Evolutionary conservation across 2,329 filamentous ascomycete genomes (phyloP).

Genomic region (Cordyceps militaris): DNA sequence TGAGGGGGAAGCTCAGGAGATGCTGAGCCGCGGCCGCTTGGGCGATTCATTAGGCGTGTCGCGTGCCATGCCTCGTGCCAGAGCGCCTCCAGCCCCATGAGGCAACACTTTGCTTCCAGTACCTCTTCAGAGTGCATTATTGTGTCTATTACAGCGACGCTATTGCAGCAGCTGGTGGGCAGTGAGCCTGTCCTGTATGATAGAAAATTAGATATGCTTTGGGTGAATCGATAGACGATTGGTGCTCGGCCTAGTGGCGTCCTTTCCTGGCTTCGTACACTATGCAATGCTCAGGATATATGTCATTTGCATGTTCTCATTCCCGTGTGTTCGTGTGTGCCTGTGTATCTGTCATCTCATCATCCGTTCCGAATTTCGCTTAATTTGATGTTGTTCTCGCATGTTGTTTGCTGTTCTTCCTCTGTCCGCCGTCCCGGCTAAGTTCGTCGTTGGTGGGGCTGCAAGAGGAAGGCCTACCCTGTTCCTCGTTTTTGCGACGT

Average conservation of each 20-base stretch:
- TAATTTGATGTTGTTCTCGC: no score
- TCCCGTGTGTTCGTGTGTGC: neutral
- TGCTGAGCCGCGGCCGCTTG: conserved; percentile 47
- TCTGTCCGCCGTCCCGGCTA: neutral
- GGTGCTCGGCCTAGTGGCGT: no score
- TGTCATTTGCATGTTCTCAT: no score
- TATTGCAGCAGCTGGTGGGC: neutral
- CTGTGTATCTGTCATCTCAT: neutral
- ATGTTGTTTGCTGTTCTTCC: neutral
- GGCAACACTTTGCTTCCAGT: neutral
- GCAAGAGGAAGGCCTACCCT: neutral
- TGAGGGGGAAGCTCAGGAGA: conserved; percentile 49
- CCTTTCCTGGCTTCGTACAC: no score
- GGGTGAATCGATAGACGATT: no score
- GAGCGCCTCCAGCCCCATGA: neutral
- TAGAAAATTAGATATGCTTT: neutral
- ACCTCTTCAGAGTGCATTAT: neutral
- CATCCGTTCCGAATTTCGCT: no score
- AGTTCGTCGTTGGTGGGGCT: neutral
- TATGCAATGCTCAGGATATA: no score
- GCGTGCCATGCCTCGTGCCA: neutral
- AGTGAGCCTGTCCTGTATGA: neutral
- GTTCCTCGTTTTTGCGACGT: neutral
- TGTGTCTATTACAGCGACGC: neutral
- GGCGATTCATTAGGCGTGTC: conserved; percentile 28